Base-by-base conservation (phyloP, 345 rosid genomes). In the Linum tenue region DNA sequence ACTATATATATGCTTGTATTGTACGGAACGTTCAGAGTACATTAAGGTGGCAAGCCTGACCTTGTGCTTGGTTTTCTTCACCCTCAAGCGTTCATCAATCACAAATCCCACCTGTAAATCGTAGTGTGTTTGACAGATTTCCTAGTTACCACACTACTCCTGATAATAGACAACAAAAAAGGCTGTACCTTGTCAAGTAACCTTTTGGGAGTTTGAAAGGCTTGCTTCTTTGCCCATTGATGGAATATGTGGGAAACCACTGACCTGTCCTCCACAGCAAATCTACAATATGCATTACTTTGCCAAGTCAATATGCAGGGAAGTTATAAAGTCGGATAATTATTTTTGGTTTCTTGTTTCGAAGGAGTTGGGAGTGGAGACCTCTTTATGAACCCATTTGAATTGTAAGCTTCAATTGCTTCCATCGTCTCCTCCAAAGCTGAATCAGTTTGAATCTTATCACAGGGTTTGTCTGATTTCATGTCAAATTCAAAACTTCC, bases 211-310 rank as follows among this genome's bases (percentile, higher is more conserved):
- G 85, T 86, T 65, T 86, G 89, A 74, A 92, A 92, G 55, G 98
- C 98, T 73, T 66, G 75, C 79, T 82, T 92, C 85, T 83, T 92
- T 55, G 97, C 98, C 98, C 98, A 92, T 69, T 79, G 85, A 77
- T 82, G 95, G 75, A 92, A 92, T 70, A 92, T 60, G 75, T 92
- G 98, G 50, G 98, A 89, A 74, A 92, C 84, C 59, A 86, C 72
- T 59, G 85, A 81, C 68, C 98, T 86, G 15, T 84, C 94, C 64
- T 86, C 95, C 69, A 86, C 91, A 57, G 72, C 67, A 43, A 92
- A 92, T 80, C 98, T 92, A 82, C 39, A 75, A 42, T 44, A 63
- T 4, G 66, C 44, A 16, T n/a, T 59, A 22, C 35, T 41, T 48
- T 7, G 38, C 5, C 37, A 41, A 48, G 36, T 42, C 16, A 50